Evolutionary conservation across 1,139 yeast species (phyloP).

Genomic region (Williopsis jadinii): DNA sequence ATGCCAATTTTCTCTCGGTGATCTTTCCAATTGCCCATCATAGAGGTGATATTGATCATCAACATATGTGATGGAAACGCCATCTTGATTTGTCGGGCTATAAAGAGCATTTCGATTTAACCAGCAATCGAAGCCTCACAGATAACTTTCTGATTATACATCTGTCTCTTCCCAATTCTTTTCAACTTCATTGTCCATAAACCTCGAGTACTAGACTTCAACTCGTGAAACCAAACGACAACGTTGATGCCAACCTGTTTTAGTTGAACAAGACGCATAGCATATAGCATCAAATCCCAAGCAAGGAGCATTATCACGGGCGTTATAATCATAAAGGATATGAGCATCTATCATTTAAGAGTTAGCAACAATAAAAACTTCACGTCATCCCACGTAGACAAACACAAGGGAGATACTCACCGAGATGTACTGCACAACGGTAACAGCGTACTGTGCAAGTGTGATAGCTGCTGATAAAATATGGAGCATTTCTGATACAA

Average conservation of each 20-base stretch:
- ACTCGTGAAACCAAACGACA: background rate
- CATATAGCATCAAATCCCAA: constrained; percentile 8
- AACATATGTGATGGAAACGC: no score
- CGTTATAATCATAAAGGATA: constrained; percentile 1
- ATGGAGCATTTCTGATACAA: no score
- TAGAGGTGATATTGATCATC: no score
- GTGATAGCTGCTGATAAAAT: no score
- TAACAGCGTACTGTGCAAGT: background rate
- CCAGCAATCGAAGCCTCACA: constrained; percentile 2
- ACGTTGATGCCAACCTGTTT: background rate
- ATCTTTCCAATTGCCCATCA: no score
- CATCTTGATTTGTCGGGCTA: no score
- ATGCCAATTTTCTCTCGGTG: no score
- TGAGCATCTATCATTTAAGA: background rate
- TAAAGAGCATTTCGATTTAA: no score
- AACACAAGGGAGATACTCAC: constrained; percentile 1
- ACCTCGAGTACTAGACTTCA: background rate
- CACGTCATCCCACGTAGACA: no score
- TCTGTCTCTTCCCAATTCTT: constrained; percentile 4
- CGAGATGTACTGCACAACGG: constrained; percentile 7
- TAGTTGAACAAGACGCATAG: constrained; percentile 4
- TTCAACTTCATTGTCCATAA: constrained; percentile 2
- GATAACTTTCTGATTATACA: constrained; percentile 7
- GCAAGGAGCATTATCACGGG: constrained; percentile 6
- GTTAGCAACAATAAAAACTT: no score